Base-by-base conservation (phyloP, 2,329 filamentous ascomycete genomes). In the Aspergillus amoenus region DNA sequence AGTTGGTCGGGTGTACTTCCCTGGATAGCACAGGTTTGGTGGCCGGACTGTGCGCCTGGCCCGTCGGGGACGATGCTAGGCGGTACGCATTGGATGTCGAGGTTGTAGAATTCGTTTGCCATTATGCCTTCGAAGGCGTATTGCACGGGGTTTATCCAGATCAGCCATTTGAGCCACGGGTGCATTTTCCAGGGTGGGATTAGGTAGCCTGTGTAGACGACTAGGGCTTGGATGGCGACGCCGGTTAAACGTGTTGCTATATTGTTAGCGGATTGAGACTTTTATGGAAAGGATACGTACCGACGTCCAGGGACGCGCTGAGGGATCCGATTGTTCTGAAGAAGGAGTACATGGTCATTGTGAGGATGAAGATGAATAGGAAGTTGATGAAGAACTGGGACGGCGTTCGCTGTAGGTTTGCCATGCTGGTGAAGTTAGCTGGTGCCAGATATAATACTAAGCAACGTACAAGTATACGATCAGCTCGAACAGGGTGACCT, bases 41-140 rank as follows among this genome's bases (percentile, higher is more conserved):
- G 82, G 5, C 73, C 81, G 58, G 66, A 66, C 49, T 71, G 73
- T 52, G 65, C 78, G 62, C 66, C 77, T 0, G 79, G 79, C 0
- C 81, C 76, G 17, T 76, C 72, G 0, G 86, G 86, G 0, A 88
- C 82, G 4, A 88, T 75, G 52, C 78, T 83, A 0, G 83, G 81
- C 2, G 79, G 68, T 2, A 77, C 77, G 61, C 86, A 88, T 56
- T 80, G 66, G 27, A 88, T 78, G 2, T 80, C 70, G 1, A 86
- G 71, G 30, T 76, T 72, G 57, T 88, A 80, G 56, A 91, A 90
- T 67, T 92, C 88, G 64, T 91, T 91, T 0, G 85, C 78, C 66
- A 91, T 78, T 0, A 92, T 70, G 0, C 82, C 82, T 61, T 90
- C 85, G 56, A 90, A 91, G 0, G 80, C 85, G 57, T 90, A 91